These are phyloP conservation scores for Phoma herbarum DNA, from an alignment of 2,329 filamentous ascomycete species.

Conservation along the genomic window DNA sequence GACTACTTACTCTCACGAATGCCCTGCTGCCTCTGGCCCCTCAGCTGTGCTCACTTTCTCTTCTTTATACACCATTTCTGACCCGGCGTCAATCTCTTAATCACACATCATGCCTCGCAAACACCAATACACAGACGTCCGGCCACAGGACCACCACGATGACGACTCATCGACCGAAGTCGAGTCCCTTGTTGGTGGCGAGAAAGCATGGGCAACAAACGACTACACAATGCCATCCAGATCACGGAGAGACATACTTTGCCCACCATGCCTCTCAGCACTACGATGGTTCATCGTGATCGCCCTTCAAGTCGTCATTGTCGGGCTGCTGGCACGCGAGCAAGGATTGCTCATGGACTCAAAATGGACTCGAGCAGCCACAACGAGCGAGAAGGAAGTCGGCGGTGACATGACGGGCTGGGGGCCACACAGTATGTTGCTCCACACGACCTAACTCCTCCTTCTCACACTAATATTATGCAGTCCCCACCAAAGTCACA, in stretches of 20 bases:
- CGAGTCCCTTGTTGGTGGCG: slow-evolving; percentile 41
- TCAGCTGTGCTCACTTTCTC: slow-evolving; percentile 41
- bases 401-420: slow-evolving; percentile 48
- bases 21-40: slow-evolving; percentile 31
- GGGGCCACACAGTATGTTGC: slow-evolving; percentile 41
- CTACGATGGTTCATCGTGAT: slow-evolving; percentile 45
- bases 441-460: no score
- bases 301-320: slow-evolving; percentile 41
- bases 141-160: slow-evolving; percentile 35
- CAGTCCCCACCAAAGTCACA: slow-evolving; percentile 46
- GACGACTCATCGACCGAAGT: slow-evolving; percentile 48
- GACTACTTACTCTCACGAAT: slow-evolving; percentile 29
- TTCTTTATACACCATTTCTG: slow-evolving; percentile 18
- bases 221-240: slow-evolving; percentile 30
- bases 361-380: slow-evolving; percentile 29
- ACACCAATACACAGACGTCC: slow-evolving; percentile 44
- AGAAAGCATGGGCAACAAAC: slow-evolving; percentile 38
- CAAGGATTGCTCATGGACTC: slow-evolving; percentile 39
- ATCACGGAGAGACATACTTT: slow-evolving; percentile 31
- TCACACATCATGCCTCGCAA: slow-evolving; percentile 39
- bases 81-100: slow-evolving; percentile 34
- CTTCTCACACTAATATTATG: slow-evolving; percentile 1
- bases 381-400: slow-evolving; percentile 40
- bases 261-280: slow-evolving; percentile 25
- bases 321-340: slow-evolving; percentile 42